A percentile compares a stretch with the other conserved stretches of the same genome.
Conservation (phyloP, 495 filamentous ascomycete species). For the Hapsidospora chrysogenum region DNA sequence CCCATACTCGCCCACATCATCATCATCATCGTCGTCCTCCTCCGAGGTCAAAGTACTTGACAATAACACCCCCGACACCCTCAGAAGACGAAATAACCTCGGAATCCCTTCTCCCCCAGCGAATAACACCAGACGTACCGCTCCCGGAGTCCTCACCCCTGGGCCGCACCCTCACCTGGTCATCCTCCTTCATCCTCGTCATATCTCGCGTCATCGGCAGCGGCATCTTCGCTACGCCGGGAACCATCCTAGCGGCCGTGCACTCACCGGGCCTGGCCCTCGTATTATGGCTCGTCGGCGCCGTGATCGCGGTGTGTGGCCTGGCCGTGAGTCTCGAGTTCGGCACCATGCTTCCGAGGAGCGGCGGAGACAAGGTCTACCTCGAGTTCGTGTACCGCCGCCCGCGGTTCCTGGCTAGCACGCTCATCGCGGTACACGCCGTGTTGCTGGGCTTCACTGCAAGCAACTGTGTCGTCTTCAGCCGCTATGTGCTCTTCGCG, state of each 20-base stretch:
- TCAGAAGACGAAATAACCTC: too few relatives aligned
- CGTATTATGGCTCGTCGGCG: slow-evolving; percentile 46
- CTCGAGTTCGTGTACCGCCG: slow-evolving; percentile 58
- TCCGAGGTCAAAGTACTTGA: too few relatives aligned
- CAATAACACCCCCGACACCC: too few relatives aligned
- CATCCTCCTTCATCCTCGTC: slow-evolving; percentile 55
- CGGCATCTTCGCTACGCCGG: slow-evolving; percentile 62
- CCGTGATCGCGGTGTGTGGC: slow-evolving; percentile 41
- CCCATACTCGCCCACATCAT: slow-evolving; percentile 43
- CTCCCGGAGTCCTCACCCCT: slow-evolving; percentile 44
- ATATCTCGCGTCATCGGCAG: slow-evolving; percentile 61
- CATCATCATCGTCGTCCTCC: too few relatives aligned
- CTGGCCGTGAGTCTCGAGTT: slow-evolving; percentile 48
- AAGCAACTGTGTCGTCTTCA: slow-evolving; percentile 56
- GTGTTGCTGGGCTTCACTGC: slow-evolving; percentile 55
- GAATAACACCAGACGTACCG: slow-evolving; percentile 40
- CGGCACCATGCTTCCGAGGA: slow-evolving; percentile 55
- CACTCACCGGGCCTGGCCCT: slow-evolving; percentile 53
- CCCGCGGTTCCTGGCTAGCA: slow-evolving; percentile 53
- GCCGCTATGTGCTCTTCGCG: slow-evolving; percentile 50
- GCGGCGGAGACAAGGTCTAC: slow-evolving; percentile 60
- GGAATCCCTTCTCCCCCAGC: slow-evolving; percentile 25
- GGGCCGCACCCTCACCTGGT: slow-evolving; percentile 50
- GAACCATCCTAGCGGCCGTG: slow-evolving; percentile 45
- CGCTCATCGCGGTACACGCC: slow-evolving; percentile 47